These are phyloP conservation scores for Daldinia decipiens DNA, from an alignment of 495 filamentous ascomycete genomes.

Conservation along the genomic window DNA sequence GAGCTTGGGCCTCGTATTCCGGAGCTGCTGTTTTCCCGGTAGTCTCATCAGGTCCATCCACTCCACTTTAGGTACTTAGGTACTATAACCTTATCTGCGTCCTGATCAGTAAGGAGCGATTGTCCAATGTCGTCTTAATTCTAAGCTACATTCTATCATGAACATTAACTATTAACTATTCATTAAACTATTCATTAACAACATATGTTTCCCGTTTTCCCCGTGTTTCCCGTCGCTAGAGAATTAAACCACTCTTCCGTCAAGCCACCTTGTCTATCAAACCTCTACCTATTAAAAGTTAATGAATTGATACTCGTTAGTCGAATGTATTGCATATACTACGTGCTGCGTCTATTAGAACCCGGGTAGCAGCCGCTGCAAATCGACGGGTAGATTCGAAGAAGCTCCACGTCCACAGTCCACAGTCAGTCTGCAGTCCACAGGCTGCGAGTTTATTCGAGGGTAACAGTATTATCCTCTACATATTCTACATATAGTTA, in stretches of 20 bases:
- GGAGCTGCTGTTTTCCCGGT: constrained; percentile 19
- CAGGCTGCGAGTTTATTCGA: constrained; percentile 9
- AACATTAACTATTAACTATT: neutral
- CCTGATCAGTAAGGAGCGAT: neutral
- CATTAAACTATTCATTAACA: constrained; percentile 5
- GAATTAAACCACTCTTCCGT: neutral
- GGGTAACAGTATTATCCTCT: constrained; percentile 18
- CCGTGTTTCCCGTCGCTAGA: neutral
- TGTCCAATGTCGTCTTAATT: neutral
- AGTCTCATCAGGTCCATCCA: neutral
- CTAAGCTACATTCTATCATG: no score
- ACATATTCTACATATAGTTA: constrained; percentile 10
- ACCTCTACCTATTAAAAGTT: neutral
- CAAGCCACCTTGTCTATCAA: neutral
- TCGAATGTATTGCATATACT: constrained; percentile 7
- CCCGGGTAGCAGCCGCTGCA: constrained; percentile 5
- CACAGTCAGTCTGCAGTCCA: no score
- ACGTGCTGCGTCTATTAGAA: neutral
- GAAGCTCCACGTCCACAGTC: constrained; percentile 1
- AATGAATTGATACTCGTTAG: neutral
- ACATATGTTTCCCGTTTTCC: constrained; percentile 14
- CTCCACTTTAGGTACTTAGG: neutral
- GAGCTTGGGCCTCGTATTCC: constrained; percentile 29
- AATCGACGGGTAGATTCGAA: constrained; percentile 37
- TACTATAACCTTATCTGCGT: neutral